These are phyloP conservation scores for Fragaria vesca DNA, from an alignment of 306 rosid genomes.

Conservation along the genomic window DNA sequence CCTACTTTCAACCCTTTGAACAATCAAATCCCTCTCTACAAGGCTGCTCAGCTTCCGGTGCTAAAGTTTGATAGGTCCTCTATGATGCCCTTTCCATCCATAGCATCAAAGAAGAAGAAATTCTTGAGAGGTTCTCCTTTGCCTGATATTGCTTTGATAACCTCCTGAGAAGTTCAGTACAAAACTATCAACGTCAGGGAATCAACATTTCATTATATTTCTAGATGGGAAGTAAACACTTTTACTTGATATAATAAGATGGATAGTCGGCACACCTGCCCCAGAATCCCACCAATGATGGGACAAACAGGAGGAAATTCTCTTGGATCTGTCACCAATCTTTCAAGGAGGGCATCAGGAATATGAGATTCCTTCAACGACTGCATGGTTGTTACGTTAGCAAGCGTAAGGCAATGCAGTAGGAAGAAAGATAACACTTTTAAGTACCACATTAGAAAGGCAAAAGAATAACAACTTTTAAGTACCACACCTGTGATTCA, in stretches of 20 bases:
- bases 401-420: constrained; percentile 13
- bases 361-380: constrained; percentile 66
- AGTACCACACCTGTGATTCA: constrained; percentile 56
- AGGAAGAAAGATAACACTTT: constrained; percentile 7
- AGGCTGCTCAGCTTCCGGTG: constrained; percentile 23
- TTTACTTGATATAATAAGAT: neutral
- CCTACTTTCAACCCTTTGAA: neutral
- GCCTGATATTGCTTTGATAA: constrained; percentile 89
- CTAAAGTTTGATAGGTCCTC: constrained; percentile 60
- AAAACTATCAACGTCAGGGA: constrained; percentile 1
- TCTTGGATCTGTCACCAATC: constrained; percentile 50
- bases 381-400: constrained; percentile 39
- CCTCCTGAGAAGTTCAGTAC: constrained; percentile 56
- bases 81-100: constrained; percentile 84
- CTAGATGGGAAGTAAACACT: neutral
- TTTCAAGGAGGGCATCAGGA: constrained; percentile 68
- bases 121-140: constrained; percentile 85
- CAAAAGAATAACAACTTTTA: neutral
- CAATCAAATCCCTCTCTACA: neutral
- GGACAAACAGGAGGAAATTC: constrained; percentile 99
- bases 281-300: constrained; percentile 86
- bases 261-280: constrained; percentile 58
- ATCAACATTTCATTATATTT: neutral
- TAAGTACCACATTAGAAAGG: constrained; percentile 21
- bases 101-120: constrained; percentile 76